phyloP scores from a whole-genome alignment of 305 asterid genomes.

The Fraxinus floribunda region DNA sequence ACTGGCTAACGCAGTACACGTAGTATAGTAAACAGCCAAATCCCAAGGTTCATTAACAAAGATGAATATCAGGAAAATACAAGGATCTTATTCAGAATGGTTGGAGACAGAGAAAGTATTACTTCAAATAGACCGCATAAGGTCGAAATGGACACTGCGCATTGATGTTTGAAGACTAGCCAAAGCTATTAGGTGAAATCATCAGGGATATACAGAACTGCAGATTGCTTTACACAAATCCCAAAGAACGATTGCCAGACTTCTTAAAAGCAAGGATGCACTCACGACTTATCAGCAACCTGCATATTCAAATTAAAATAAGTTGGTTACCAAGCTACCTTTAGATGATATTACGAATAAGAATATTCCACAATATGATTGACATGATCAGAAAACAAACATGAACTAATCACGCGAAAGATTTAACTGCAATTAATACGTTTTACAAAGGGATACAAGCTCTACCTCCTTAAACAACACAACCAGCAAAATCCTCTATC shows the following conservation, averaged over 20 bases:
- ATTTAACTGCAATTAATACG: neutral
- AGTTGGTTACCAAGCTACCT: neutral
- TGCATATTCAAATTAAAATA: constrained; percentile 16
- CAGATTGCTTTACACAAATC: neutral
- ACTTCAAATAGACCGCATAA: neutral
- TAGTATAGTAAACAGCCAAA: neutral
- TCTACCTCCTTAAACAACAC: neutral
- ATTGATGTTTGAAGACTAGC: constrained; percentile 5
- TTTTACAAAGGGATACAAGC: neutral
- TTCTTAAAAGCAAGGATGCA: constrained; percentile 4
- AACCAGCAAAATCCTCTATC: neutral
- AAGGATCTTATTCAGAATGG: constrained; percentile 2
- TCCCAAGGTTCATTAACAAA: neutral
- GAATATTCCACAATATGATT: neutral
- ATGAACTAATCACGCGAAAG: neutral
- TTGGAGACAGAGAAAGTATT: neutral
- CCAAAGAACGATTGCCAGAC: constrained; percentile 13
- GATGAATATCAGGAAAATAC: neutral
- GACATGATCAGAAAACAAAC: neutral
- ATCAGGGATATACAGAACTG: constrained; percentile 2
- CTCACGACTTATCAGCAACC: constrained; percentile 34
- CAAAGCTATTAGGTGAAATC: neutral
- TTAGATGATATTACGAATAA: neutral
- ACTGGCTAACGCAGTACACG: neutral
- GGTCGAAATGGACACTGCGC: constrained; percentile 1